These are phyloP conservation scores for Polytolypa hystricis DNA, from an alignment of 2,329 filamentous ascomycete species.

Conservation along the genomic window DNA sequence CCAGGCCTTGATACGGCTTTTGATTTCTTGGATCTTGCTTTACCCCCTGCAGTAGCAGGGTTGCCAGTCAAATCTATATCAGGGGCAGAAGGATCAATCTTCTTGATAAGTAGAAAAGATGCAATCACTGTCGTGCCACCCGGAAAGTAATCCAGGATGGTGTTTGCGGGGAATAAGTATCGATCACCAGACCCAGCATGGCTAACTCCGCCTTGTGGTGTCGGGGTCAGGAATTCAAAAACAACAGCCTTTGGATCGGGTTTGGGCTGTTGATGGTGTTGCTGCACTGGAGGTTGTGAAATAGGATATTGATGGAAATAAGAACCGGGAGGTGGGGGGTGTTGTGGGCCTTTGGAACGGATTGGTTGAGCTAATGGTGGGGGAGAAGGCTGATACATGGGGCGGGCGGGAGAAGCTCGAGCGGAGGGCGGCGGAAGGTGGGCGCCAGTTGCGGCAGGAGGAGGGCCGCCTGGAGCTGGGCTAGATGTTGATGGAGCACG, in stretches of 20 bases:
- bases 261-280: slow-evolving; percentile 21
- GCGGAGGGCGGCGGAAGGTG: slow-evolving; percentile 4
- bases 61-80: slow-evolving; percentile 14
- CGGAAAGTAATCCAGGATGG: slow-evolving; percentile 38
- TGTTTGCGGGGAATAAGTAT: slow-evolving; percentile 39
- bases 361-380: slow-evolving; percentile 24
- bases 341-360: slow-evolving; percentile 26
- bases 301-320: slow-evolving; percentile 23
- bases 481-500: slow-evolving; percentile 6
- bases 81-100: slow-evolving; percentile 28
- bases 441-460: slow-evolving; percentile 7
- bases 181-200: slow-evolving; percentile 36
- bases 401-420: slow-evolving; percentile 16
- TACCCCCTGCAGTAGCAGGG: slow-evolving; percentile 20
- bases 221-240: slow-evolving; percentile 36
- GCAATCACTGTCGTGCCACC: slow-evolving; percentile 36
- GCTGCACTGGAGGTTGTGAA: slow-evolving; percentile 16
- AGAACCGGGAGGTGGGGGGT: slow-evolving; percentile 19
- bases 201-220: slow-evolving; percentile 30
- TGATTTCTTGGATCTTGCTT: slow-evolving; percentile 28
- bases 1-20: slow-evolving; percentile 12
- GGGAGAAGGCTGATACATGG: slow-evolving; percentile 17
- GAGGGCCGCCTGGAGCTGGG: background rate
- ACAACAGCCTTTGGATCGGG: slow-evolving; percentile 36
- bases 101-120: slow-evolving; percentile 37